A percentile compares a stretch with the other conserved stretches of the same genome.
These are phyloP conservation scores for Mollisia scopiformis DNA, from an alignment of 2,329 filamentous ascomycete species.

Conservation along the genomic window DNA sequence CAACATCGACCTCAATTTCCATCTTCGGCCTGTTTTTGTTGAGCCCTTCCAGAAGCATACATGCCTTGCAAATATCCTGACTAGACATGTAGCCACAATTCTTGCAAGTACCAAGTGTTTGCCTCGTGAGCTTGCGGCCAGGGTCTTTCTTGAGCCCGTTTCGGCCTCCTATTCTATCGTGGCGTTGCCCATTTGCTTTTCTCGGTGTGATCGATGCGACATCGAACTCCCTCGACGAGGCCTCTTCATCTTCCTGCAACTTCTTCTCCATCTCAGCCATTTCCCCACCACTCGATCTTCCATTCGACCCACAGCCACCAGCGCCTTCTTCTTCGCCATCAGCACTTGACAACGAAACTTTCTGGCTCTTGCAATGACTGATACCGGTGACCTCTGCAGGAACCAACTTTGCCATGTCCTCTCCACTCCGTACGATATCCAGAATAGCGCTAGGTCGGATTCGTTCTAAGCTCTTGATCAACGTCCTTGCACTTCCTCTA, in stretches of 20 bases:
- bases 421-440: constrained; percentile 91
- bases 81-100: constrained; percentile 95
- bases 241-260: constrained; percentile 65
- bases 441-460: constrained; percentile 92
- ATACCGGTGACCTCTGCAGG: constrained; percentile 57
- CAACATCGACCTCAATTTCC: constrained; percentile 47
- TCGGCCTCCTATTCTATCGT: constrained; percentile 26
- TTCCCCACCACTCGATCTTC: constrained; percentile 69
- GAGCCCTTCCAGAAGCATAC: constrained; percentile 82
- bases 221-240: constrained; percentile 66
- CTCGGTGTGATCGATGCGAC: constrained; percentile 47
- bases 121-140: constrained; percentile 52
- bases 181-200: constrained; percentile 24
- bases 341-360: constrained; percentile 37
- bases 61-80: constrained; percentile 92
- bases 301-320: constrained; percentile 78
- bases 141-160: constrained; percentile 30
- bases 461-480: constrained; percentile 95
- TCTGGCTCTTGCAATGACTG: constrained; percentile 51
- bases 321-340: constrained; percentile 50
- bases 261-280: constrained; percentile 82
- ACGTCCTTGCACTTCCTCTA: constrained; percentile 82
- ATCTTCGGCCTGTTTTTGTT: constrained; percentile 78
- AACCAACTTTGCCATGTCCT: constrained; percentile 93
- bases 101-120: constrained; percentile 81